These are phyloP conservation scores for Pseudogymnoascus sp. DNA, from an alignment of 2,329 filamentous ascomycete species.

Conservation along the genomic window DNA sequence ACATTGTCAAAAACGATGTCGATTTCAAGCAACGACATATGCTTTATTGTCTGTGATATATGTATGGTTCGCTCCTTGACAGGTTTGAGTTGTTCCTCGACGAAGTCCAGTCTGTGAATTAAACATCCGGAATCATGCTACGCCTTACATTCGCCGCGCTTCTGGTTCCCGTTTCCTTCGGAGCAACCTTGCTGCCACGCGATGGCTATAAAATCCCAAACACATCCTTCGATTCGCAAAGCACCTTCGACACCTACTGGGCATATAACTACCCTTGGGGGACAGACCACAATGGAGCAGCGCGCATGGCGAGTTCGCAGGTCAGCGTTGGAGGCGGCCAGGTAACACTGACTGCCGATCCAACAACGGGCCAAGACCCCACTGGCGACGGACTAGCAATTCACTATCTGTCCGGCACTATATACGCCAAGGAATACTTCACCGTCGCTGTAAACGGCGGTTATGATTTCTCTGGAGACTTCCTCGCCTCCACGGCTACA, in stretches of 20 bases:
- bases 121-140: neutral
- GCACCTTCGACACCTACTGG: slow-evolving; percentile 37
- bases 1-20: neutral
- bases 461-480: slow-evolving; percentile 31
- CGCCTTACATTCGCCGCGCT: neutral
- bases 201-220: slow-evolving; percentile 25
- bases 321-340: slow-evolving; percentile 28
- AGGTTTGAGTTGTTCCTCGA: neutral
- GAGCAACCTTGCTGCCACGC: neutral
- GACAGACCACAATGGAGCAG: slow-evolving; percentile 47
- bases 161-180: neutral
- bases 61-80: neutral
- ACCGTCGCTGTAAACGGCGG: slow-evolving; percentile 31
- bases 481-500: slow-evolving; percentile 32
- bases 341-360: slow-evolving; percentile 16
- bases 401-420: slow-evolving; percentile 39
- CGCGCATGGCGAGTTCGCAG: slow-evolving; percentile 43
- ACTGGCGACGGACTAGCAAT: slow-evolving; percentile 31
- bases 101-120: neutral
- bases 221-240: slow-evolving; percentile 31
- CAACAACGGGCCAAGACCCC: slow-evolving; percentile 21
- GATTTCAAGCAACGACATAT: neutral
- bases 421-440: slow-evolving; percentile 35
- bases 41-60: neutral
- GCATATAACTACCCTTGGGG: slow-evolving; percentile 49